These are phyloP conservation scores for Neckera pumila DNA, from an alignment of 225 moss, liverwort and hornwort genomes.

Conservation along the genomic window DNA sequence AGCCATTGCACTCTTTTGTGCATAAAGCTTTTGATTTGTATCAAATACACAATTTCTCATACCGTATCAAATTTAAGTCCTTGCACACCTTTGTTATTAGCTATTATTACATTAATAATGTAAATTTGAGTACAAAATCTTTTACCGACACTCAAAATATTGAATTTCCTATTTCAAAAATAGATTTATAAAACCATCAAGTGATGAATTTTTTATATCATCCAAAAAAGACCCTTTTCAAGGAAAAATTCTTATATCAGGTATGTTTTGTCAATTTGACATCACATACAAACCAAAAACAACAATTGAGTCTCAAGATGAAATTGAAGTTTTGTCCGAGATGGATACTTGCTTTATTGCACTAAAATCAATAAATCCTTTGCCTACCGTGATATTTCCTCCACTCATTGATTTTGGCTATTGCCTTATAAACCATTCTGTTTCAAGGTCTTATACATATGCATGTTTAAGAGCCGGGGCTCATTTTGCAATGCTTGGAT, in stretches of 20 bases:
- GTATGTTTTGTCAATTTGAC: constrained; percentile 64
- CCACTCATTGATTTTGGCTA: constrained; percentile 47
- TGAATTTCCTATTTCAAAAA: background rate
- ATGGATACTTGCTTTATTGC: constrained; percentile 43
- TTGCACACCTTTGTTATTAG: too few relatives aligned
- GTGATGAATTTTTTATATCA: constrained; percentile 36
- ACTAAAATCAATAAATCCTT: constrained; percentile 58
- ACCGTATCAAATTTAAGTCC: too few relatives aligned
- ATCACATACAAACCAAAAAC: constrained; percentile 47
- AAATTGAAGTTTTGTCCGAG: constrained; percentile 43
- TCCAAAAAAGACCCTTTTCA: constrained; percentile 75
- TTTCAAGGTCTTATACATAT: constrained; percentile 20
- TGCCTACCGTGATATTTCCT: constrained; percentile 59
- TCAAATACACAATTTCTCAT: too few relatives aligned
- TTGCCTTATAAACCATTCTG: constrained; percentile 51
- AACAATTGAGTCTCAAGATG: constrained; percentile 20
- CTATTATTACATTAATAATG: background rate
- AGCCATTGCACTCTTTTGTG: too few relatives aligned
- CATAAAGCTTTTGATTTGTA: too few relatives aligned
- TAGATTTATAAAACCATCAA: constrained; percentile 67
- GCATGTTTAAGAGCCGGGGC: constrained; percentile 44
- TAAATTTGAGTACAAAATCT: too few relatives aligned
- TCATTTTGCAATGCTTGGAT: constrained; percentile 34
- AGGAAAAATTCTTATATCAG: constrained; percentile 60
- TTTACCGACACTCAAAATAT: background rate